phyloP scores from a whole-genome alignment of 352 stramenopile genomes.

The Pythium coloratum region DNA sequence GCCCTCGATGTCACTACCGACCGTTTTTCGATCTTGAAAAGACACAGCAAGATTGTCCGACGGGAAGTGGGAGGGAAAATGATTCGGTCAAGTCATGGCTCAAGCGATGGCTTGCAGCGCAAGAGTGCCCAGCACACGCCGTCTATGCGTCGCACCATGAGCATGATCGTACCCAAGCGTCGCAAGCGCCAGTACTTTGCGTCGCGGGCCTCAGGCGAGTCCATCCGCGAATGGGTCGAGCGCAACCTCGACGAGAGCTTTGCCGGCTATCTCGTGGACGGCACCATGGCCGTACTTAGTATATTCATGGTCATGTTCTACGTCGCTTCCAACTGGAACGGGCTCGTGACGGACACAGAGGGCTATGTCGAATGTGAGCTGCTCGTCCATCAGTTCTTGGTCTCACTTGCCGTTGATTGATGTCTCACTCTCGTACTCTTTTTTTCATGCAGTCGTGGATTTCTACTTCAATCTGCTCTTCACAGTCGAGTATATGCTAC shows the following conservation, averaged over 20 bases:
- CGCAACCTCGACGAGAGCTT: conserved; percentile 74
- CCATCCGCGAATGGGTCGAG: conserved; percentile 63
- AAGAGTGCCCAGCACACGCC: conserved; percentile 27
- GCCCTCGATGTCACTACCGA: background rate
- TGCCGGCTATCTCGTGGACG: conserved; percentile 40
- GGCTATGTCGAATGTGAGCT: conserved; percentile 52
- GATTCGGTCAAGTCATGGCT: conserved; percentile 3
- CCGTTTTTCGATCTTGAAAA: conserved; percentile 8
- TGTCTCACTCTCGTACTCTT: no score
- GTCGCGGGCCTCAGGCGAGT: conserved; percentile 40
- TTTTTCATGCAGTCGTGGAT: conserved; percentile 39
- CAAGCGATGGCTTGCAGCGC: conserved; percentile 20
- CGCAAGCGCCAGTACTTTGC: conserved; percentile 39
- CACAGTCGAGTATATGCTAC: conserved; percentile 64
- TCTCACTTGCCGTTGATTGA: background rate
- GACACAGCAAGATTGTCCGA: background rate
- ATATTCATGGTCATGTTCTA: conserved; percentile 69
- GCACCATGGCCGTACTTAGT: conserved; percentile 52
- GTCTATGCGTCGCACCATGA: conserved; percentile 34
- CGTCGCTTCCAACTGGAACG: conserved; percentile 61
- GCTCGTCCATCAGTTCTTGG: background rate
- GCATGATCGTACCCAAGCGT: conserved; percentile 33
- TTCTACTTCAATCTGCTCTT: conserved; percentile 67
- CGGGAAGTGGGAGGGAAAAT: conserved; percentile 6
- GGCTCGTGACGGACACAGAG: conserved; percentile 29